These are phyloP conservation scores for Naganishia onofrii DNA, from an alignment of 768 basidiomycete species.

Conservation along the genomic window DNA sequence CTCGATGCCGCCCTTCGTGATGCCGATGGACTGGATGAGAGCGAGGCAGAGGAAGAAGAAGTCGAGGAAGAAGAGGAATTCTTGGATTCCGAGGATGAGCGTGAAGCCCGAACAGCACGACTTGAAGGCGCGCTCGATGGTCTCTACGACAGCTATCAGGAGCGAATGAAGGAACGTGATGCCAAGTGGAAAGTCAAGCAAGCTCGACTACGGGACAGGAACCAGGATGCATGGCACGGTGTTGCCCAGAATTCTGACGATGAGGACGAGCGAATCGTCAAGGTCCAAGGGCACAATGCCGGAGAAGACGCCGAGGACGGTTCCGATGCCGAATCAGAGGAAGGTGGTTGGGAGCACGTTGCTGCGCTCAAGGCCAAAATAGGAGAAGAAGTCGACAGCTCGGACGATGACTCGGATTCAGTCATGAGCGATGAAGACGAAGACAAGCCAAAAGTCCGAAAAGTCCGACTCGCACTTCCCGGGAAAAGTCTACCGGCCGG, in stretches of 20 bases:
- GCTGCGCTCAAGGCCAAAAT: constrained; percentile 43
- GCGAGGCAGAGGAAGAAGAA: constrained; percentile 55
- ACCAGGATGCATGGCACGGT: constrained; percentile 77
- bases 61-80: constrained; percentile 56
- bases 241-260: constrained; percentile 54
- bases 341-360: constrained; percentile 54
- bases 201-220: constrained; percentile 67
- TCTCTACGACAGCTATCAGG: constrained; percentile 82
- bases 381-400: constrained; percentile 41
- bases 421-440: constrained; percentile 55
- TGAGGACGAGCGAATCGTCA: constrained; percentile 57
- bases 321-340: constrained; percentile 57
- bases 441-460: constrained; percentile 41
- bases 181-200: constrained; percentile 82
- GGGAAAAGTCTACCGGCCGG: constrained; percentile 34
- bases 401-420: constrained; percentile 58
- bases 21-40: constrained; percentile 52
- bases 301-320: constrained; percentile 56
- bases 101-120: constrained; percentile 60
- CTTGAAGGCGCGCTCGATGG: constrained; percentile 86
- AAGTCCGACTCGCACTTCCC: constrained; percentile 29
- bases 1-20: constrained; percentile 57
- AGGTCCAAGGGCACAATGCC: constrained; percentile 47
- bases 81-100: constrained; percentile 61
- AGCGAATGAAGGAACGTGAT: constrained; percentile 74